Evolutionary conservation across 202 grass and related monocot species (phyloP), one percentile per base, ranked within the genome.

Genomic region (Cymbopogon flexuosus): DNA sequence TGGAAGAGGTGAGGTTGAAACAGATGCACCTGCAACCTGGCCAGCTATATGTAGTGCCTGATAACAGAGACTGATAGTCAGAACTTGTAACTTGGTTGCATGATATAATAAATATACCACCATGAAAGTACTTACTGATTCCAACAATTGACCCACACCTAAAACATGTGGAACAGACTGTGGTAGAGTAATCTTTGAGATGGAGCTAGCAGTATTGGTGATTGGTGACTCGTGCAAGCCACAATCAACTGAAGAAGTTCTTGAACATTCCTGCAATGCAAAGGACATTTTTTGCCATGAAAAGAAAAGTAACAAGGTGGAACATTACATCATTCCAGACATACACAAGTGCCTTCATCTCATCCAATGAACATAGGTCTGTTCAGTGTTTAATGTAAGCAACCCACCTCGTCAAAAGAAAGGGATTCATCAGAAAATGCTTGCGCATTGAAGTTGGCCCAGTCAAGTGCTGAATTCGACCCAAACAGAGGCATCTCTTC

Each of bases 11-110:
- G 96, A 99, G 9, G 92, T 93, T 10, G 90, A 99, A 57, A 99
- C 88, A 46, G 92, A 95, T 84, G 96, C 79, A 70, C 90, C 96
- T 24, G 88, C 92, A 62, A 98, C 92, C 77, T 95, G 92, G 46
- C 96, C 92, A 42, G 96, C 92, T 68, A 98, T 92, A 78, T 98
- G 92, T 74, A 98, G 84, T 10, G 90, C 96, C 96, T 98, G 84
- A 67, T 58, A 73, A 88, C 60, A 75, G 65, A 64, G 62, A 10
- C 3, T 3, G 24, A 11, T 14, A 12, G 6, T 79, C 14, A 75
- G 27, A 65, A 47, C 27, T 16, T 35, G 36, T 68, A 51, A 22
- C 36, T 81, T 36, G 36, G 80, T 37, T 13, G 5, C 0, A 15
- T 52, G 60, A 62, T 29, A 76, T 19, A 70, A 57, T 47, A 42